Base-by-base conservation (phyloP, 345 rosid genomes). In the Cardiospermum halicacabum region DNA sequence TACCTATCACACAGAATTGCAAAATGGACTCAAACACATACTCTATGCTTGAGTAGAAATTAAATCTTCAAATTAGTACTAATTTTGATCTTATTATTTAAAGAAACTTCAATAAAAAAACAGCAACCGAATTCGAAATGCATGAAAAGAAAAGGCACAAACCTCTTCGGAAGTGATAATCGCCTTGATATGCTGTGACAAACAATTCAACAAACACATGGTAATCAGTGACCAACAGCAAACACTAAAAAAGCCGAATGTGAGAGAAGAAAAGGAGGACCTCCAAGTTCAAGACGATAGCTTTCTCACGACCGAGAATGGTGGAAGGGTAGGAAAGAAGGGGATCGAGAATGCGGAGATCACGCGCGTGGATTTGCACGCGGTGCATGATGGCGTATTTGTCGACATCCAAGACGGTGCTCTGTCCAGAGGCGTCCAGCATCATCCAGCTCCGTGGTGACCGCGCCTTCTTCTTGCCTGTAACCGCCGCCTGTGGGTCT, bases 281-380 rank as follows among this genome's bases (percentile, higher is more conserved):
- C 97, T 94, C 99, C 68, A 94, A 78, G 74, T 94, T 94, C 58
- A 94, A 78, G 9, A 94, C 99, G 64, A 94, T 87, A 74, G 99
- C 99, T 34, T 85, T 62, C 69, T 94, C 99, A n/a, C 99, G 83
- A 39, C 96, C 99, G n/a, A 94, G 96, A 71, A 94, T 91, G 53
- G 99, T 80, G 21, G 99, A 91, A 51, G 99, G 99, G 45, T 91
- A 91, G 13, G 97, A 94, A 13, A 91, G 72, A 69, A 89, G 78
- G 1, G 99, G 99, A 69, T 94, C 99, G 56, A 94, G 87, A 72
- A 91, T 89, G 55, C 97, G 84, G 32, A 94, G 95, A 75, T 94
- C 99, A 28, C 97, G 99, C 3, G 99, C 99, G 79, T 91, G 99
- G 77, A 94, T 91, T 78, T 89, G 89, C 47, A 83, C 96, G 49